These are phyloP conservation scores for Calonectria multiphialidica DNA, from an alignment of 2,329 filamentous ascomycete genomes.

Conservation along the genomic window DNA sequence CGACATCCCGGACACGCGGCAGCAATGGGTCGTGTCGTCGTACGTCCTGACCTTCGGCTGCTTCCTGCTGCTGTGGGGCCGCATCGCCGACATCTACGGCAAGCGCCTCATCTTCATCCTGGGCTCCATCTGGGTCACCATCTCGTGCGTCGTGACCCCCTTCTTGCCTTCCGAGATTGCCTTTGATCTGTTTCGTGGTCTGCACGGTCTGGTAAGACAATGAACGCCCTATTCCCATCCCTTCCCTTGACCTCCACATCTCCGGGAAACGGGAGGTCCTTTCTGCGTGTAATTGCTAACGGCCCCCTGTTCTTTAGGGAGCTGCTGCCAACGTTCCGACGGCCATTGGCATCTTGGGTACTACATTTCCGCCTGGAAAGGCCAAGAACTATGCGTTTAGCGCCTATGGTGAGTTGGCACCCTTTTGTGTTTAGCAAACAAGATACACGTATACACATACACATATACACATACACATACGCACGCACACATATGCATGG, in stretches of 20 bases:
- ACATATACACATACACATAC: too few relatives aligned
- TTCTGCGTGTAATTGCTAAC: not conserved
- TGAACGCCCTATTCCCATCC: not conserved
- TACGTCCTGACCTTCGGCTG: slow-evolving; percentile 76
- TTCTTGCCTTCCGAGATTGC: slow-evolving; percentile 76
- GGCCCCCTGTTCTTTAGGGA: slow-evolving; percentile 54
- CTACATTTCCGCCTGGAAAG: slow-evolving; percentile 75
- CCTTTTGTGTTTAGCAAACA: too few relatives aligned
- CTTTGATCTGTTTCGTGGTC: slow-evolving; percentile 74
- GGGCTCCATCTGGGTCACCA: slow-evolving; percentile 73
- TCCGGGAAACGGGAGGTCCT: not conserved
- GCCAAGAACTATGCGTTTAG: slow-evolving; percentile 80
- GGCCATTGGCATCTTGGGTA: slow-evolving; percentile 77
- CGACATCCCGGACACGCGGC: slow-evolving; percentile 66
- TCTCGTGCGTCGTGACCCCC: slow-evolving; percentile 69
- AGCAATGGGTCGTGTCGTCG: slow-evolving; percentile 76
- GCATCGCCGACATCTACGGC: slow-evolving; percentile 75
- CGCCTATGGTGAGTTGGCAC: slow-evolving; percentile 61
- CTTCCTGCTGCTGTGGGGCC: slow-evolving; percentile 76
- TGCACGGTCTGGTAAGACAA: slow-evolving; percentile 68
- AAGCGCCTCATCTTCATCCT: slow-evolving; percentile 74
- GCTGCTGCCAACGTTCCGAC: slow-evolving; percentile 78
- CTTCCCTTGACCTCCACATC: not conserved
- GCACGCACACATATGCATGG: too few relatives aligned
- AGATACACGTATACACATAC: not conserved